Conservation (phyloP, 2,329 filamentous ascomycete genomes). For the Nakataea oryzae region DNA sequence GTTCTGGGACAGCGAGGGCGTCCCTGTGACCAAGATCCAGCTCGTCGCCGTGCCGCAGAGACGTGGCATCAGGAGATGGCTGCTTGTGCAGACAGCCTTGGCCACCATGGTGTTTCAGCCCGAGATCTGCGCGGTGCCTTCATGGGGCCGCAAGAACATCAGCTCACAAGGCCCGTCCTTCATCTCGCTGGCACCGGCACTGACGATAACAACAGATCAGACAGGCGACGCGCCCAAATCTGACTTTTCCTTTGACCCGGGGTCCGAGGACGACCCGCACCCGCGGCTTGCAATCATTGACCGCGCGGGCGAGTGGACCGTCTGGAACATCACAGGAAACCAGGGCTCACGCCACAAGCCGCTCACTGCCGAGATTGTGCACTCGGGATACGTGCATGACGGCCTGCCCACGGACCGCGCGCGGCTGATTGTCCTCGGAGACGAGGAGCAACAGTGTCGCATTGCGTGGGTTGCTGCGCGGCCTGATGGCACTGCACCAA, state of each 20-base stretch:
- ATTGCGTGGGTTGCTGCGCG: background rate
- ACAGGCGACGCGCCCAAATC: slow-evolving; percentile 47
- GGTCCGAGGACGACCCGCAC: slow-evolving; percentile 31
- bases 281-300: slow-evolving; percentile 59
- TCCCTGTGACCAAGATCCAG: slow-evolving; percentile 40
- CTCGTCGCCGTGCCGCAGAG: slow-evolving; percentile 28
- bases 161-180: slow-evolving; percentile 32
- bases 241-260: slow-evolving; percentile 56
- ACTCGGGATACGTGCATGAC: slow-evolving; percentile 1
- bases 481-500: too few relatives aligned
- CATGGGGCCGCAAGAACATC: slow-evolving; percentile 6
- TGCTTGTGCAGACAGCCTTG: slow-evolving; percentile 41
- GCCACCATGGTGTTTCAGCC: slow-evolving; percentile 43
- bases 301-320: slow-evolving; percentile 52
- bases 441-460: background rate
- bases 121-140: slow-evolving; percentile 30
- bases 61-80: slow-evolving; percentile 31
- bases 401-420: background rate
- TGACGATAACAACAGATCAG: slow-evolving; percentile 37
- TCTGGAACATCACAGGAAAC: slow-evolving; percentile 48
- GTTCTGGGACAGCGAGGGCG: slow-evolving; percentile 43
- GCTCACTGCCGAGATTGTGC: slow-evolving; percentile 16
- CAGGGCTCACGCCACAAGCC: slow-evolving; percentile 21
- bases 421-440: background rate
- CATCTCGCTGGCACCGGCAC: slow-evolving; percentile 44